Evolutionary conservation across 768 basidiomycete species (phyloP).

Genomic region (Dioszegia hungarica): DNA sequence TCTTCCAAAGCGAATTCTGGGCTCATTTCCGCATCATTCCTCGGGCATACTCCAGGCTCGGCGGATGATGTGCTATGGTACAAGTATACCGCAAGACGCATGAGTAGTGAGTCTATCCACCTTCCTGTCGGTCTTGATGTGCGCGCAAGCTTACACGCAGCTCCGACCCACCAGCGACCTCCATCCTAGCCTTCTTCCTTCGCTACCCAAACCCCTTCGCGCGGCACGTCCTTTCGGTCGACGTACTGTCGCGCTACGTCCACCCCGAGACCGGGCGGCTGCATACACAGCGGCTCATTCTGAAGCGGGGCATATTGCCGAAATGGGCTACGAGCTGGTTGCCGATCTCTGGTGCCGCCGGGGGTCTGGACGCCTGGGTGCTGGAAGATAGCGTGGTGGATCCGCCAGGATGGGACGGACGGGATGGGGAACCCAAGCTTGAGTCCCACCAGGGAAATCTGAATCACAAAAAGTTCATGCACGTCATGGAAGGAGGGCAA

Average conservation of each 20-base stretch:
- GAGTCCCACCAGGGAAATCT: conserved; percentile 79
- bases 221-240: conserved; percentile 87
- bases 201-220: conserved; percentile 96
- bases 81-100: conserved; percentile 37
- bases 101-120: conserved; percentile 27
- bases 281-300: conserved; percentile 79
- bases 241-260: conserved; percentile 79
- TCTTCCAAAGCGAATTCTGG: too few relatives aligned
- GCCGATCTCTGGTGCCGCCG: conserved; percentile 27
- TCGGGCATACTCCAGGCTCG: neutral
- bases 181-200: conserved; percentile 86
- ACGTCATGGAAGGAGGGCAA: conserved; percentile 75
- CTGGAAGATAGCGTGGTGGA: conserved; percentile 93
- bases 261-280: conserved; percentile 66
- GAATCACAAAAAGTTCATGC: conserved; percentile 90
- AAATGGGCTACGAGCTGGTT: conserved; percentile 85
- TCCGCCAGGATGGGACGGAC: conserved; percentile 63
- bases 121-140: neutral
- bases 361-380: conserved; percentile 82
- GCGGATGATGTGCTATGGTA: conserved; percentile 25
- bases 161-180: conserved; percentile 90
- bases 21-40: neutral
- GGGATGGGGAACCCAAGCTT: conserved; percentile 47
- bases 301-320: conserved; percentile 86
- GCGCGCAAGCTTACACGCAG: conserved; percentile 10